Evolutionary conservation across 1,284 basidiomycete species (phyloP).

Genomic region (Porogramme epimiltina): DNA sequence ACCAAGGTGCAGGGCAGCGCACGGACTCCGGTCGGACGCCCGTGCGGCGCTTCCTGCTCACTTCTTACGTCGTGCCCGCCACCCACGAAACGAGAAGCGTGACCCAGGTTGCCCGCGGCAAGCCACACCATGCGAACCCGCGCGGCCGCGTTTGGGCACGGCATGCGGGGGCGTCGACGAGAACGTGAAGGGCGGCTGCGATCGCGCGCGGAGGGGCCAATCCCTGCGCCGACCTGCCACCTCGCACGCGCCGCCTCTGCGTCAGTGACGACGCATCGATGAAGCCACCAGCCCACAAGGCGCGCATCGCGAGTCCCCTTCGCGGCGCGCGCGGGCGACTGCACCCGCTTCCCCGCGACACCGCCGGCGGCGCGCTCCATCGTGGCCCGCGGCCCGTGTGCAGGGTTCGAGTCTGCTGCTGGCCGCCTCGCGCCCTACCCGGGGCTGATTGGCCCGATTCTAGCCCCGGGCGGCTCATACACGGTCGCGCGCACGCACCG

Average conservation of each 20-base stretch:
- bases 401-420: too few relatives aligned
- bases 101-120: conserved; percentile 1
- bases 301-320: too few relatives aligned
- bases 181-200: background rate
- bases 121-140: conserved; percentile 13
- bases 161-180: background rate
- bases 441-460: too few relatives aligned
- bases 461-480: too few relatives aligned
- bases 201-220: background rate
- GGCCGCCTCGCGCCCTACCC: too few relatives aligned
- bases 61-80: conserved; percentile 14
- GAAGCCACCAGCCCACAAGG: background rate
- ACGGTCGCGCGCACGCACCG: too few relatives aligned
- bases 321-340: too few relatives aligned
- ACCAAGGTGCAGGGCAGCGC: too few relatives aligned
- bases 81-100: conserved; percentile 13
- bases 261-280: background rate
- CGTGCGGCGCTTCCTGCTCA: conserved; percentile 3
- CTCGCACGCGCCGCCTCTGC: background rate
- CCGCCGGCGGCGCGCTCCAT: too few relatives aligned
- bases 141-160: conserved; percentile 4
- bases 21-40: background rate
- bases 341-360: too few relatives aligned
- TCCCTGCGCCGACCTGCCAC: background rate
- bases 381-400: too few relatives aligned